Percentiles rank a stretch among this genome's conserved stretches.
phyloP scores from a whole-genome alignment of 371 early-diverging fungal species.

The Mucor indicus region DNA sequence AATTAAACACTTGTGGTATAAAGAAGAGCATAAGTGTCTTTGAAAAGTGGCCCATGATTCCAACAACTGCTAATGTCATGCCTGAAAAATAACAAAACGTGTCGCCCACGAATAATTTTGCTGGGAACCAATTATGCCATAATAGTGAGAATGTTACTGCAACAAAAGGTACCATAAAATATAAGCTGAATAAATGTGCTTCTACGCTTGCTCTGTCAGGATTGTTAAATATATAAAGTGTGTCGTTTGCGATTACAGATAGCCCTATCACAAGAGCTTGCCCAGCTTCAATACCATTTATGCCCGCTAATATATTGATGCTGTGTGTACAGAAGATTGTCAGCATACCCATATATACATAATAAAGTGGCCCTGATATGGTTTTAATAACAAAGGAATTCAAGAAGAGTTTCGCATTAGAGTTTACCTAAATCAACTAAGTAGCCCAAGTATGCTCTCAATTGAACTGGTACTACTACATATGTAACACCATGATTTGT shows the following conservation, averaged over 20 bases:
- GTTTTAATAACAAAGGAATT: too few relatives aligned
- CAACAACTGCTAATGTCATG: conserved; percentile 96
- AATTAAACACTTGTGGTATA: conserved; percentile 95
- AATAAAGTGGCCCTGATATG: conserved; percentile 83
- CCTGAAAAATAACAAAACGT: conserved; percentile 98
- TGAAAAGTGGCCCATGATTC: conserved; percentile 89
- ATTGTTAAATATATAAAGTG: conserved; percentile 58
- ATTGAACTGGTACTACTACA: conserved; percentile 81
- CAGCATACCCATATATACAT: conserved; percentile 87
- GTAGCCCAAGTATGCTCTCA: conserved; percentile 71
- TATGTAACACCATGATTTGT: conserved; percentile 86
- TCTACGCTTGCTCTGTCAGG: conserved; percentile 54
- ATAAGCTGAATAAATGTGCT: conserved; percentile 80
- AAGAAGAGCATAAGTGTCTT: conserved; percentile 94
- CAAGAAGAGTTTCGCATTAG: neutral
- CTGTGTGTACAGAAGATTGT: conserved; percentile 95
- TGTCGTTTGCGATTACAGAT: conserved; percentile 81
- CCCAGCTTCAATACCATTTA: conserved; percentile 97
- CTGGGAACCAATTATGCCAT: conserved; percentile 90
- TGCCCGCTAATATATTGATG: conserved; percentile 98
- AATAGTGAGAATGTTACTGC: conserved; percentile 80
- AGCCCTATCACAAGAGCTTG: conserved; percentile 89
- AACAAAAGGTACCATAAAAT: conserved; percentile 89
- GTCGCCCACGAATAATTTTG: conserved; percentile 96
- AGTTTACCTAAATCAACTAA: conserved; percentile 76